Percentiles rank a stretch among this genome's conserved stretches.
Conservation (phyloP, 305 asterid species). For the Rubia peregrina region DNA sequence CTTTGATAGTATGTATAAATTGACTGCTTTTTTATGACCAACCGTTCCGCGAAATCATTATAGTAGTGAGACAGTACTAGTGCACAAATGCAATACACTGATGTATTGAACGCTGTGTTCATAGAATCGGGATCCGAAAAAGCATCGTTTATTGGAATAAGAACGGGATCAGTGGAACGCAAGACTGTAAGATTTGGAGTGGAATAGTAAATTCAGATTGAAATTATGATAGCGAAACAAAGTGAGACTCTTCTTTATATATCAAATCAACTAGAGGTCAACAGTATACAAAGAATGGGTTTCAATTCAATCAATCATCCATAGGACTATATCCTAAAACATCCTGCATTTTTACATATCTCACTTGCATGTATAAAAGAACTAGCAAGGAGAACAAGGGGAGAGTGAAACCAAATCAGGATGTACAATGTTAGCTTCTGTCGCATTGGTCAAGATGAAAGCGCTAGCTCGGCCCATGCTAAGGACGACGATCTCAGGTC, state of each 20-base stretch:
- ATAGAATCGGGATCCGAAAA: too few relatives aligned
- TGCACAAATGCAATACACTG: too few relatives aligned
- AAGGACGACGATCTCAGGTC: slow-evolving; percentile 70
- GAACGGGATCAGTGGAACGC: too few relatives aligned
- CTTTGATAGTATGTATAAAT: neutral
- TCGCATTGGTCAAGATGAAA: slow-evolving; percentile 37
- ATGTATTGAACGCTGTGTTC: too few relatives aligned
- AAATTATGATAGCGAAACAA: neutral
- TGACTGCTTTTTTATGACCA: too few relatives aligned
- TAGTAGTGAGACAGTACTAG: too few relatives aligned
- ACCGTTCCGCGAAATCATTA: too few relatives aligned
- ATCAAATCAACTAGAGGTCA: slow-evolving; percentile 14
- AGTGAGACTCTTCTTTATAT: slow-evolving; percentile 7
- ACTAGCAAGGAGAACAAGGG: slow-evolving; percentile 1
- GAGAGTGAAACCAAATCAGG: slow-evolving; percentile 5
- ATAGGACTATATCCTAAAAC: slow-evolving; percentile 20
- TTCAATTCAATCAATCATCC: slow-evolving; percentile 7
- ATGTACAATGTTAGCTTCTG: slow-evolving; percentile 37
- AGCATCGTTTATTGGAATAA: too few relatives aligned
- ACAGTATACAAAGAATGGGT: slow-evolving; percentile 31
- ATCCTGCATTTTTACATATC: slow-evolving; percentile 33
- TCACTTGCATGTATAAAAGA: slow-evolving; percentile 11
- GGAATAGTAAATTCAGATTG: too few relatives aligned
- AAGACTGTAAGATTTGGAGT: too few relatives aligned
- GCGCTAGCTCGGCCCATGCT: slow-evolving; percentile 94